Base-by-base conservation (phyloP, 2,329 filamentous ascomycete genomes). In the Fusarium sublunatum region DNA sequence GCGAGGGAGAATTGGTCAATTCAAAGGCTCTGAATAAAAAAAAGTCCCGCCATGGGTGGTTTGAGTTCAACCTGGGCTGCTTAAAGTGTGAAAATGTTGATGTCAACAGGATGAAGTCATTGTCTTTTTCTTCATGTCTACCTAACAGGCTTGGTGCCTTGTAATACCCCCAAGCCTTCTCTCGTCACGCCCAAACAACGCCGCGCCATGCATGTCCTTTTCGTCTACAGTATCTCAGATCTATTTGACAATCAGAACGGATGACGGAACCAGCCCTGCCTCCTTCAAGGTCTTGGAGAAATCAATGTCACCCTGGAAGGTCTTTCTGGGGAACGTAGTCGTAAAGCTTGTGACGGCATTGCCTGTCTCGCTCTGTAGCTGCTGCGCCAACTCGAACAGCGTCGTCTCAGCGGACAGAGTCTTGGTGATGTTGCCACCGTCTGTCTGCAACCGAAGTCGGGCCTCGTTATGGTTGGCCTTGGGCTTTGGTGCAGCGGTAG, bases 201-300 rank as follows among this genome's bases (percentile, higher is more conserved):
- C 67, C 70, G 39, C 41, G 47, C 61, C 54, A 64, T 71, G 69
- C 61, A 62, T 39, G 45, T 47, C 46, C 45, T 35, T 48, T 53
- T 25, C 34, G 26, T 45, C 42, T 36, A 39, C 38, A 32, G 41
- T 19, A 29, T 35, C 39, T 25, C n/a, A 48, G 19, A 39, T 36
- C 7, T 79, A 88, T 69, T 86, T 84, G 28, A 96, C 87, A 70
- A 96, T 88, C 68, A 99, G 80, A 42, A 92, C 93, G n/a, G 93
- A 93, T 61, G 92, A 97, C 6, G 95, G 95, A 4, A 94, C 88
- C 59, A 97, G 79, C 0, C 93, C 94, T 13, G 94, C 91, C 77
- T 99, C 95, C 79, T 96, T 96, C 53, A 99, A 78, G 6, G 93
- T 95, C 83, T 95, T 90, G 32, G 91, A 91, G 72, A 97, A 93